Evolutionary conservation across 768 basidiomycete genomes (phyloP).

Genomic region (Saitozyma podzolica): DNA sequence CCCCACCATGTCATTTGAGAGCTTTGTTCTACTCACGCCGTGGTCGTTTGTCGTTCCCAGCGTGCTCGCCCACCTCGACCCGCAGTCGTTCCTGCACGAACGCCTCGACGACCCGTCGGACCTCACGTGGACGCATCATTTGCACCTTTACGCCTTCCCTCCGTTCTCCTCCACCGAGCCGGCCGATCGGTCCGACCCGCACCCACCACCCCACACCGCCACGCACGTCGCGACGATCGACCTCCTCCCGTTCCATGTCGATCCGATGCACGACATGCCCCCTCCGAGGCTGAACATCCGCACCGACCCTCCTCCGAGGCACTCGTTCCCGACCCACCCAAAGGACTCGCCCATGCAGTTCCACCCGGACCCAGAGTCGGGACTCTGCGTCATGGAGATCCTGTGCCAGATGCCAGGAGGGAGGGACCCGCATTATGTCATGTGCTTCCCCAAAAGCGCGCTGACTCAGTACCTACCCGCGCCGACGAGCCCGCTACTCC

Average conservation of each 20-base stretch:
- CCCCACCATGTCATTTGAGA: constrained; percentile 38
- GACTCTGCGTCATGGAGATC: constrained; percentile 41
- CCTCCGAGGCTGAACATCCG: constrained; percentile 43
- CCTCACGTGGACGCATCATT: constrained; percentile 36
- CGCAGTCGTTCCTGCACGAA: constrained; percentile 21
- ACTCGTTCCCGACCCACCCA: constrained; percentile 41
- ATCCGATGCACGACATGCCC: constrained; percentile 28
- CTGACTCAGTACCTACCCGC: constrained; percentile 36
- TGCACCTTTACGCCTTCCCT: constrained; percentile 45
- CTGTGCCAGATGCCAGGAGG: constrained; percentile 35
- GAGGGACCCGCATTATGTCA: constrained; percentile 26
- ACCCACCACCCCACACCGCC: constrained; percentile 39
- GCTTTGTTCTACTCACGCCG: constrained; percentile 38
- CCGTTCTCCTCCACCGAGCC: constrained; percentile 22
- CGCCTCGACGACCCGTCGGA: constrained; percentile 31
- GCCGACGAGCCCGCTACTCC: constrained; percentile 27
- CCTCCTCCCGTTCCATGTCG: constrained; percentile 31
- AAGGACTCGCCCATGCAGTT: constrained; percentile 23
- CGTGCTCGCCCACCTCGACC: constrained; percentile 35
- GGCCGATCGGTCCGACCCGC: constrained; percentile 15
- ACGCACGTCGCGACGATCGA: constrained; percentile 39
- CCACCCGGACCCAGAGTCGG: constrained; percentile 40
- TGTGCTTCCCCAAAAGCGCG: constrained; percentile 36
- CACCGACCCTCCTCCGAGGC: constrained; percentile 49
- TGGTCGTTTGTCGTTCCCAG: constrained; percentile 39